Evolutionary conservation across 805 yeast species (phyloP).

Genomic region (Candida koratica): DNA sequence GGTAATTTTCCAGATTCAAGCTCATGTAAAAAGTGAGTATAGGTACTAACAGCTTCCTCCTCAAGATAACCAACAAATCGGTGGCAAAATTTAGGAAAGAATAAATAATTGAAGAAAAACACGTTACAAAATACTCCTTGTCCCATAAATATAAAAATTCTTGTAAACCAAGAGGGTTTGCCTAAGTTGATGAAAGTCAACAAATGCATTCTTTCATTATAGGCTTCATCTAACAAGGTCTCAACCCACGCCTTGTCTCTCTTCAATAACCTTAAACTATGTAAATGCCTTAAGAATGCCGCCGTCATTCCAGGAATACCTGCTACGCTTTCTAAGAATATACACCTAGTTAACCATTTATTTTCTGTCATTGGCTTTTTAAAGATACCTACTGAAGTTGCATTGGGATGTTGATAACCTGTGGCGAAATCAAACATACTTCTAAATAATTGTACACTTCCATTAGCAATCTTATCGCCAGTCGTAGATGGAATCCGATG

Average conservation of each 20-base stretch:
- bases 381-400: constrained; percentile 27
- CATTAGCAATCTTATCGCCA: constrained; percentile 52
- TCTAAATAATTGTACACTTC: constrained; percentile 44
- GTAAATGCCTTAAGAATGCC: constrained; percentile 65
- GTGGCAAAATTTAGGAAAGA: constrained; percentile 63
- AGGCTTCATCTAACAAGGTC: constrained; percentile 69
- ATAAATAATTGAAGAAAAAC: constrained; percentile 57
- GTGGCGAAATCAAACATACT: constrained; percentile 57
- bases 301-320: constrained; percentile 83
- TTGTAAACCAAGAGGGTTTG: constrained; percentile 57
- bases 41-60: constrained; percentile 72
- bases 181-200: constrained; percentile 64
- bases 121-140: constrained; percentile 69
- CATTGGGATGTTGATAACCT: constrained; percentile 57
- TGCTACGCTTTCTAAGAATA: constrained; percentile 68
- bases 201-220: constrained; percentile 74
- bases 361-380: constrained; percentile 47
- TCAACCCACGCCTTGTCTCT: constrained; percentile 75
- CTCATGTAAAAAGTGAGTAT: constrained; percentile 52
- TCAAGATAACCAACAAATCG: constrained; percentile 75
- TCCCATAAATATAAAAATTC: constrained; percentile 51
- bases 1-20: constrained; percentile 52
- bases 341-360: constrained; percentile 60
- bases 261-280: constrained; percentile 55
- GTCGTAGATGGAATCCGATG: constrained; percentile 48